phyloP scores from a whole-genome alignment of 768 basidiomycete species.

The Hypsizygus marmoreus region DNA sequence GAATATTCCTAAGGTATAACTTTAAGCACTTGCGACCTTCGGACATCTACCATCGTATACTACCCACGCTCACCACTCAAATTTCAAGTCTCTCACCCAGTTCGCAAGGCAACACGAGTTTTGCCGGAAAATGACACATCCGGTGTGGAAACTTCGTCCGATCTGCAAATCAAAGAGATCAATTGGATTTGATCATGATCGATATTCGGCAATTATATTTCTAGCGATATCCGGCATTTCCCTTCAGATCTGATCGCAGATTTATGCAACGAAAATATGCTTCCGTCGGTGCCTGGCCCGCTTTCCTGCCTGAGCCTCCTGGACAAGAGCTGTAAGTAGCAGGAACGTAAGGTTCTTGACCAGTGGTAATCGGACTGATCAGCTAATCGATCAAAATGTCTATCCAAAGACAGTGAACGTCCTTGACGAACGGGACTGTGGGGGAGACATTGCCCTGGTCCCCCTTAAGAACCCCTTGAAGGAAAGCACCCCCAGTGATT shows the following conservation, averaged over 20 bases:
- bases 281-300: slow-evolving; percentile 33
- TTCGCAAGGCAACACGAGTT: slow-evolving; percentile 15
- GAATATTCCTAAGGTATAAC: too few relatives aligned
- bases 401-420: neutral
- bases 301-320: neutral
- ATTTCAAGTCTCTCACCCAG: slow-evolving; percentile 12
- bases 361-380: slow-evolving; percentile 4
- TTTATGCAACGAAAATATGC: slow-evolving; percentile 17
- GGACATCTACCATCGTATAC: neutral
- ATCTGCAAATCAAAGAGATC: slow-evolving; percentile 28
- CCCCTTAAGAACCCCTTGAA: slow-evolving; percentile 5
- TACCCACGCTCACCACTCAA: slow-evolving; percentile 8
- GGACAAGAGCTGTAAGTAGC: neutral
- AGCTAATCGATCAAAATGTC: slow-evolving; percentile 4
- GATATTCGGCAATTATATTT: slow-evolving; percentile 29
- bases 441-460: neutral
- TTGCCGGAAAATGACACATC: slow-evolving; percentile 10
- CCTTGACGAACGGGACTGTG: neutral
- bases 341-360: neutral
- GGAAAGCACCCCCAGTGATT: slow-evolving; percentile 1
- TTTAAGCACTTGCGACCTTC: neutral
- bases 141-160: slow-evolving; percentile 17
- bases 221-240: slow-evolving; percentile 17
- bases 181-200: slow-evolving; percentile 35
- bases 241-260: slow-evolving; percentile 24